Conservation (phyloP, 1,284 basidiomycete genomes). For the Papiliotrema flavescens region DNA sequence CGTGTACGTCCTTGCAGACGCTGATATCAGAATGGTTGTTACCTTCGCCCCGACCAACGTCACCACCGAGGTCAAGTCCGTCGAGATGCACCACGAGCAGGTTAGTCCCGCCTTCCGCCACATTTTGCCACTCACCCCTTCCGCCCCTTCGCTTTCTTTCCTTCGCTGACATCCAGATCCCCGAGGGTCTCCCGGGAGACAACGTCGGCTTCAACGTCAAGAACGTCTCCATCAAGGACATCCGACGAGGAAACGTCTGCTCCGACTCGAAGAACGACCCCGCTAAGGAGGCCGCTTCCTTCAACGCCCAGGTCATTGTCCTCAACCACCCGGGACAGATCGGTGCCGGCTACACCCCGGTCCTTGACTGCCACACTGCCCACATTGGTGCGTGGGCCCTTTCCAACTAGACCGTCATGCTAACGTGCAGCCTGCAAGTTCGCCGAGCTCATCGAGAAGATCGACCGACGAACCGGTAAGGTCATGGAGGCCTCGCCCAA, state of each 20-base stretch:
- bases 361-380: conserved; percentile 98
- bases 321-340: conserved; percentile 99
- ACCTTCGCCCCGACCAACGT: conserved; percentile 95
- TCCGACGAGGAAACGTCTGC: conserved; percentile 98
- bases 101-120: too few species aligned
- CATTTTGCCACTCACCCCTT: conserved; percentile 58
- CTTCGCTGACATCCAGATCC: conserved; percentile 56
- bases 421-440: conserved; percentile 99
- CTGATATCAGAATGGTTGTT: conserved; percentile 75
- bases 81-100: conserved; percentile 76
- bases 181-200: conserved; percentile 93
- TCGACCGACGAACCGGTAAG: conserved; percentile 73
- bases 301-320: conserved; percentile 99
- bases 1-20: too few species aligned
- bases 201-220: conserved; percentile 63
- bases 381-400: too few species aligned
- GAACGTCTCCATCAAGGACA: conserved; percentile 89
- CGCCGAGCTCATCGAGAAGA: conserved; percentile 96
- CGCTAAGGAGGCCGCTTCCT: conserved; percentile 97
- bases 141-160: conserved; percentile 56
- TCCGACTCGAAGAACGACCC: conserved; percentile 99
- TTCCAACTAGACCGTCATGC: too few species aligned
- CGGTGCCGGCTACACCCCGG: conserved; percentile 76
- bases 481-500: conserved; percentile 69
- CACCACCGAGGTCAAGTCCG: conserved; percentile 99